Evolutionary conservation across 805 yeast genomes (phyloP), one percentile per base, ranked within the genome.

Genomic region (Yueomyces sinensis): DNA sequence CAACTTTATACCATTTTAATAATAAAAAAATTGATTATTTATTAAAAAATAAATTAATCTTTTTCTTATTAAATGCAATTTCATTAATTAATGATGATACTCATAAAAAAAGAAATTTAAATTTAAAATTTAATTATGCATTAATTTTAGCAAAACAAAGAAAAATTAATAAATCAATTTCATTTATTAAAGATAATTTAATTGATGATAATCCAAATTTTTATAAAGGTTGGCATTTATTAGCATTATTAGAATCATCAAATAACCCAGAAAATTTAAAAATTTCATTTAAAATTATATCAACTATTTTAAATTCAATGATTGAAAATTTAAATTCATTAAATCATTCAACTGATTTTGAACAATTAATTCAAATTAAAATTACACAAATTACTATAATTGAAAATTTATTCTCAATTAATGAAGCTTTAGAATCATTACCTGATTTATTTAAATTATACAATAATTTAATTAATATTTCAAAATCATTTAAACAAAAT

Each of bases 361-460:
- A 68, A 58, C 74, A 68, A 37, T 66, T 75, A 37, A 49, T 76
- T 34, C 82, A 82, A 49, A 63, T 84, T 50, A 81, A 81, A 45
- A 64, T 81, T 56, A 78, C 94, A 0, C 82, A 79, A 45, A 58
- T 84, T 27, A 74, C 82, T 1, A 60, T 83, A n/a, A 58, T 74
- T 34, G 86, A 80, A 46, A 65, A 72, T 5, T 59, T 70, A 4
- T 63, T 69, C 37, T 89, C 84, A 5, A 56, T 66, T 1, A 61
- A 65, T 20, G 69, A 69, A 30, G 73, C 84, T 1, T 52, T 82
- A 39, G 82, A 76, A 29, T 62, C 65, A 33, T 50, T 86, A n/a
- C 70, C 81, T 2, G 83, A 72, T 31, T 65, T 82, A 9, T 79
- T 84, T 43, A 67, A 62, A 9, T 50, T 78, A 9, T 77, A 68